These are phyloP conservation scores for Iberis pinnata DNA, from an alignment of 345 rosid species.

Conservation along the genomic window DNA sequence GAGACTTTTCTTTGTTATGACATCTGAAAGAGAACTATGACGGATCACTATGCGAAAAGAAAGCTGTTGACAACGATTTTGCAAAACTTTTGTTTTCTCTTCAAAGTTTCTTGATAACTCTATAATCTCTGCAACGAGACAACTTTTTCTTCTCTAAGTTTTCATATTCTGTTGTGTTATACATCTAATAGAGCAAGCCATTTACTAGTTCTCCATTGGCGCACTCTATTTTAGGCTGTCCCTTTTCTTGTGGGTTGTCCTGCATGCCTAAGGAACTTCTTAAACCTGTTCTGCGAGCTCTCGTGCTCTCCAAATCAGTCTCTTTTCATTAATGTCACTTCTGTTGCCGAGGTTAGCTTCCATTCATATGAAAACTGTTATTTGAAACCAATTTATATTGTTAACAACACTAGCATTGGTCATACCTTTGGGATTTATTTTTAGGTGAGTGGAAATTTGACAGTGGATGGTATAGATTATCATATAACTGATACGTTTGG, in stretches of 20 bases:
- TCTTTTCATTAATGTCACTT: conserved; percentile 80
- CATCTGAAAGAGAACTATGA: conserved; percentile 8
- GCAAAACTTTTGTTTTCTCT: background rate
- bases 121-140: conserved; percentile 1
- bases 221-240: conserved; percentile 51
- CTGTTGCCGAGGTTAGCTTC: conserved; percentile 63
- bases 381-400: conserved; percentile 6
- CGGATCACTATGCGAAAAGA: background rate
- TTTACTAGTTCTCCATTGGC: conserved; percentile 10
- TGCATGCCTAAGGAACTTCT: conserved; percentile 92
- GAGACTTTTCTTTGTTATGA: conserved; percentile 7
- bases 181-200: background rate
- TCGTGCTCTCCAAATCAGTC: conserved; percentile 92
- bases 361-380: conserved; percentile 7
- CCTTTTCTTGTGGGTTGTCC: conserved; percentile 98
- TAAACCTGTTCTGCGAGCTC: conserved; percentile 91
- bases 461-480: conserved; percentile 82
- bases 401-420: conserved; percentile 16
- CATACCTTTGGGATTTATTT: conserved; percentile 16
- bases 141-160: conserved; percentile 5
- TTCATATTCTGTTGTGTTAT: background rate
- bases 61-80: background rate
- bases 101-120: conserved; percentile 1
- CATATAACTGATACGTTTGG: conserved; percentile 66
- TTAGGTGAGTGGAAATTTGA: conserved; percentile 70